Evolutionary conservation across 768 basidiomycete genomes (phyloP).

Genomic region (Cystobasidiopsis lactophilus): DNA sequence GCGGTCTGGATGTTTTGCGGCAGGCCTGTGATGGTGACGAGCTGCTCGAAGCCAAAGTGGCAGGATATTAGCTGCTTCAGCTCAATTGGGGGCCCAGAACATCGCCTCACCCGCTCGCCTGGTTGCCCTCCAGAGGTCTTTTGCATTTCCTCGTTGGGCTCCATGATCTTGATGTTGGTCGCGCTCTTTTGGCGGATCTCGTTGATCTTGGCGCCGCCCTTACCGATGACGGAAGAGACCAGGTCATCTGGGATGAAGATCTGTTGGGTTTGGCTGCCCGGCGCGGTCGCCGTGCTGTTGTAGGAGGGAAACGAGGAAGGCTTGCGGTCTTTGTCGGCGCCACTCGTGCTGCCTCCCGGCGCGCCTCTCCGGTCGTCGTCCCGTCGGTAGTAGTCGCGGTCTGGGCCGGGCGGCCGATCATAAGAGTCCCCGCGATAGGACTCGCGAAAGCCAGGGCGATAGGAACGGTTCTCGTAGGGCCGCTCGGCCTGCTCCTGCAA

Average conservation of each 20-base stretch:
- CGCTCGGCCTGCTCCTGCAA: slow-evolving; percentile 49
- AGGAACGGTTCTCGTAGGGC: slow-evolving; percentile 2
- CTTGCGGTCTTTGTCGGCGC: not conserved
- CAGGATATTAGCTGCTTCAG: not conserved
- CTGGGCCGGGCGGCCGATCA: not conserved
- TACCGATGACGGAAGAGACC: slow-evolving; percentile 93
- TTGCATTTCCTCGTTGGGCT: slow-evolving; percentile 46
- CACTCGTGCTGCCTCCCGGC: not conserved
- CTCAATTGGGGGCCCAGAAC: not conserved
- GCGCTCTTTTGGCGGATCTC: slow-evolving; percentile 89
- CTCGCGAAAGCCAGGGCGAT: slow-evolving; percentile 5
- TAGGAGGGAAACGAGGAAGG: slow-evolving; percentile 21
- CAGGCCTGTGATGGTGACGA: slow-evolving; percentile 94
- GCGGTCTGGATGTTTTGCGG: slow-evolving; percentile 91
- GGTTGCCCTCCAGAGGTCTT: slow-evolving; percentile 21
- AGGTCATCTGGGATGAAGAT: slow-evolving; percentile 96
- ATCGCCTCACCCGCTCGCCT: slow-evolving; percentile 4
- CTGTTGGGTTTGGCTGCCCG: slow-evolving; percentile 67
- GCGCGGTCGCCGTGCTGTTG: slow-evolving; percentile 37
- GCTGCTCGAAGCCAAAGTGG: slow-evolving; percentile 22
- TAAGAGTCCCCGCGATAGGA: not conserved
- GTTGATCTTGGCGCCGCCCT: slow-evolving; percentile 95
- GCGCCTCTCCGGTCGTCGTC: slow-evolving; percentile 2
- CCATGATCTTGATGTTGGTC: slow-evolving; percentile 96
- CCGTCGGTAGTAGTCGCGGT: not conserved